Evolutionary conservation across 805 yeast species (phyloP).

Genomic region (Candida yuanshanica): DNA sequence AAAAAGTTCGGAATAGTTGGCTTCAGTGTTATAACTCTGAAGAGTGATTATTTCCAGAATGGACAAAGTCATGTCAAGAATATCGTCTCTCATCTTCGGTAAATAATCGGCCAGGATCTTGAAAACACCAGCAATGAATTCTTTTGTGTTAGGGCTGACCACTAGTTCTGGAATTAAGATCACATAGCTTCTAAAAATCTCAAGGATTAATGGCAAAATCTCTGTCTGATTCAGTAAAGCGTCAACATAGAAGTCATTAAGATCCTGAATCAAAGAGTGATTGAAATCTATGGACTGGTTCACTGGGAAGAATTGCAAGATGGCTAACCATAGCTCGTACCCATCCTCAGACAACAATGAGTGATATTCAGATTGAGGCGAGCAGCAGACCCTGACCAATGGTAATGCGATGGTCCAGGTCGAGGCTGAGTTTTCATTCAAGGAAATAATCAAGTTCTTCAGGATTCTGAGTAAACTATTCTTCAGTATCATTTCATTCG

Average conservation of each 20-base stretch:
- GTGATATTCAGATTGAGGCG: constrained; percentile 49
- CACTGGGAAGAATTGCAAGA: constrained; percentile 56
- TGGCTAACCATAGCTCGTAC: constrained; percentile 72
- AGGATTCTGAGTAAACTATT: constrained; percentile 50
- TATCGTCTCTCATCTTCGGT: constrained; percentile 63
- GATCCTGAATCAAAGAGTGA: constrained; percentile 15
- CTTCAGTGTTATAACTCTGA: constrained; percentile 14
- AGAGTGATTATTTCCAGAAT: constrained; percentile 43
- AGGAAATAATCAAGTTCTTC: constrained; percentile 48
- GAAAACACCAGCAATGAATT: constrained; percentile 34
- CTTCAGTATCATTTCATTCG: constrained; percentile 42
- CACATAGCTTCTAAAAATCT: constrained; percentile 58
- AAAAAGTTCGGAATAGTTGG: constrained; percentile 15
- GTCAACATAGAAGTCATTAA: constrained; percentile 36
- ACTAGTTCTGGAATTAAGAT: constrained; percentile 37
- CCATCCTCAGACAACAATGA: constrained; percentile 78
- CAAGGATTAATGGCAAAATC: constrained; percentile 56
- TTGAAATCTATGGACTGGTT: constrained; percentile 8
- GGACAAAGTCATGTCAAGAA: constrained; percentile 50
- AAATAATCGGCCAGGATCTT: constrained; percentile 48
- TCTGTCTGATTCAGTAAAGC: constrained; percentile 72
- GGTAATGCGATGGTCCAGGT: constrained; percentile 59
- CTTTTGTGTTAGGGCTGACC: constrained; percentile 34
- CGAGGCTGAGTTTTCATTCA: constrained; percentile 46
- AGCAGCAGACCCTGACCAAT: constrained; percentile 54